These are phyloP conservation scores for Suillus alpinus DNA, from an alignment of 768 basidiomycete genomes.

Conservation along the genomic window DNA sequence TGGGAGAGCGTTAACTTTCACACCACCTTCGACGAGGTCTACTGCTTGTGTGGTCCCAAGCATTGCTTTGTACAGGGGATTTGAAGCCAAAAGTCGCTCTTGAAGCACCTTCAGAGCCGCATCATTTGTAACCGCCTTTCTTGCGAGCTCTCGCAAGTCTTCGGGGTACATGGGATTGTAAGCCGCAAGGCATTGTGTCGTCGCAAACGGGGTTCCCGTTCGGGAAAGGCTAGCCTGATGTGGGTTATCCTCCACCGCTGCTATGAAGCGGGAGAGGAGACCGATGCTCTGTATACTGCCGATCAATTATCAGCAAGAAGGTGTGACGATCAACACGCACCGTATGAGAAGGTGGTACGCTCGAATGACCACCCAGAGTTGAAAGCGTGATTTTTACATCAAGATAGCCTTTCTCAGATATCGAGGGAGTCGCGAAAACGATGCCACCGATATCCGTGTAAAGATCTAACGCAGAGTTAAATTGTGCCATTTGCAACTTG, in stretches of 20 bases:
- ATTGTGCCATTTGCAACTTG: not conserved
- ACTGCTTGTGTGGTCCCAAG: constrained; percentile 71
- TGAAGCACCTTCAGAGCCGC: constrained; percentile 49
- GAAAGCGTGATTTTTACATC: constrained; percentile 60
- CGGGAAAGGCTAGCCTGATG: constrained; percentile 44
- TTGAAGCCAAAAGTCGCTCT: constrained; percentile 14
- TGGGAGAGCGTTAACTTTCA: constrained; percentile 76
- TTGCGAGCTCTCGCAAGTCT: constrained; percentile 43
- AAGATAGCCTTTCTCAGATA: constrained; percentile 71
- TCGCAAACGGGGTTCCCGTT: constrained; percentile 6
- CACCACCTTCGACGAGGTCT: constrained; percentile 59
- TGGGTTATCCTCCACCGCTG: constrained; percentile 64
- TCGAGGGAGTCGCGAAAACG: constrained; percentile 52
- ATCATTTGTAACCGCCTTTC: constrained; percentile 44
- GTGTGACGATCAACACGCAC: constrained; percentile 31
- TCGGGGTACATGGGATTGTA: constrained; percentile 52
- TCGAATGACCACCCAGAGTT: constrained; percentile 76
- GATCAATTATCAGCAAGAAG: not conserved
- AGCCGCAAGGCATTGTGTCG: constrained; percentile 59
- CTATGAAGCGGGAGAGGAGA: constrained; percentile 63
- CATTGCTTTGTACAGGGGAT: constrained; percentile 40
- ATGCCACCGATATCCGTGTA: constrained; percentile 5
- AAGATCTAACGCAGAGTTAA: not conserved
- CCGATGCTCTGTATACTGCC: constrained; percentile 57
- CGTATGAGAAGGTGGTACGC: constrained; percentile 76